Conservation (phyloP, 2,329 filamentous ascomycete species). For the Akanthomyces muscarius region DNA sequence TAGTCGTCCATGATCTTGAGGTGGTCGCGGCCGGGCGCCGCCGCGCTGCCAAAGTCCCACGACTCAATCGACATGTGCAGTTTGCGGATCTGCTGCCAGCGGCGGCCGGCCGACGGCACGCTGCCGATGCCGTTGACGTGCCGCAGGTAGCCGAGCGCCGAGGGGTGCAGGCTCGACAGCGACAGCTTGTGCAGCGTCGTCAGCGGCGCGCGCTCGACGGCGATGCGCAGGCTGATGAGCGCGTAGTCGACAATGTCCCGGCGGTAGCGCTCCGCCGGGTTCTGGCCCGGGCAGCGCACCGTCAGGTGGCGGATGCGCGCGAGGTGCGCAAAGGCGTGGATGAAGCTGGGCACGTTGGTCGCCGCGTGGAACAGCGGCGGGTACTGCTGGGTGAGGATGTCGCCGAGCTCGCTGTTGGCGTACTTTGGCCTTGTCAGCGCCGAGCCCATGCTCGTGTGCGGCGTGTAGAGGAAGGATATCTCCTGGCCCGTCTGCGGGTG, state of each 20-base stretch:
- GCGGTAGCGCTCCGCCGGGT: slow-evolving; percentile 64
- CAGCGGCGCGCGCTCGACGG: slow-evolving; percentile 69
- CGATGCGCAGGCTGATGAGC: slow-evolving; percentile 79
- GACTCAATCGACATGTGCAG: slow-evolving; percentile 69
- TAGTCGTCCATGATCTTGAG: slow-evolving; percentile 79
- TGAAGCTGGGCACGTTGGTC: slow-evolving; percentile 81
- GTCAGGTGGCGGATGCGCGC: slow-evolving; percentile 69
- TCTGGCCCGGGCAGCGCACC: slow-evolving; percentile 71
- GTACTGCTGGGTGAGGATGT: slow-evolving; percentile 81
- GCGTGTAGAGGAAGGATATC: slow-evolving; percentile 76
- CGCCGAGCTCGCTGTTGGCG: slow-evolving; percentile 71
- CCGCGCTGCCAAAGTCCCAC: slow-evolving; percentile 59
- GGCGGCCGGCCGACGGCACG: slow-evolving; percentile 64
- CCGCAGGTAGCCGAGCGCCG: slow-evolving; percentile 72
- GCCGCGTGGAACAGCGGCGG: slow-evolving; percentile 85
- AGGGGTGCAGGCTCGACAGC: slow-evolving; percentile 69
- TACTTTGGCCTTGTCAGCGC: slow-evolving; percentile 69
- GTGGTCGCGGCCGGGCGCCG: slow-evolving; percentile 63
- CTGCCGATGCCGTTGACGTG: slow-evolving; percentile 70
- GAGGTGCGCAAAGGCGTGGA: slow-evolving; percentile 66
- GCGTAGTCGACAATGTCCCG: slow-evolving; percentile 82
- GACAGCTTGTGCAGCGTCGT: slow-evolving; percentile 64
- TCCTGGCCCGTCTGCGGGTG: slow-evolving; percentile 74
- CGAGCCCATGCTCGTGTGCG: slow-evolving; percentile 63
- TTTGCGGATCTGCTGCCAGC: slow-evolving; percentile 75